Conservation (phyloP, 106 monocot species). For the Dendrobium officinale region DNA sequence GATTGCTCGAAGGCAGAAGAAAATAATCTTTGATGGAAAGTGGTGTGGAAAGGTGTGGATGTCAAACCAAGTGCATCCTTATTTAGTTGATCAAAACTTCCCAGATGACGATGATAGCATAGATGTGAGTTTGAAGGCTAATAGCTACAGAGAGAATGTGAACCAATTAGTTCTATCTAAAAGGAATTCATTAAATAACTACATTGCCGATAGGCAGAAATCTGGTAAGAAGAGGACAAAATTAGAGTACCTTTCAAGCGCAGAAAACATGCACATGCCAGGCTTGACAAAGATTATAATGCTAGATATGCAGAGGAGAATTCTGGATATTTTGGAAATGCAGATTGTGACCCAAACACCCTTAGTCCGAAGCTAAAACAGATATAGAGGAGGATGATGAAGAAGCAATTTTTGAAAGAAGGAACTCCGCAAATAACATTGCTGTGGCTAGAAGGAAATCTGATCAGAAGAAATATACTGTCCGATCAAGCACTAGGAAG, state of each 20-base stretch:
- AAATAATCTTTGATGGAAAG: slow-evolving; percentile 69
- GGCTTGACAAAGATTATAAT: slow-evolving; percentile 5
- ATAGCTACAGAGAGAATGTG: slow-evolving; percentile 2
- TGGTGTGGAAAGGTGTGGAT: slow-evolving; percentile 99
- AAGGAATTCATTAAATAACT: slow-evolving; percentile 6
- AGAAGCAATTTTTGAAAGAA: slow-evolving; percentile 16
- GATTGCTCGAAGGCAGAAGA: slow-evolving; percentile 49
- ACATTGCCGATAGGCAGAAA: not conserved
- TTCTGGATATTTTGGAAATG: not conserved
- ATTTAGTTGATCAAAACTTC: slow-evolving; percentile 26
- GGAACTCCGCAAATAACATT: not conserved
- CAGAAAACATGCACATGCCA: slow-evolving; percentile 20
- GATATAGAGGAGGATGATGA: slow-evolving; percentile 9
- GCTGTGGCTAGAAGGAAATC: not conserved
- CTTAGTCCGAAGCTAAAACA: not conserved
- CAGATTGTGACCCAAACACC: slow-evolving; percentile 10
- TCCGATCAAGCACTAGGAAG: not conserved
- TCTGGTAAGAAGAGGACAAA: slow-evolving; percentile 38
- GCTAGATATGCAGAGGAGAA: not conserved
- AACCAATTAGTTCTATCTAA: not conserved
- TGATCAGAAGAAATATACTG: slow-evolving; percentile 17
- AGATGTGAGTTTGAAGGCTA: not conserved
- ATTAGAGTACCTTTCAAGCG: not conserved
- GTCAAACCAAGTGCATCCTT: slow-evolving; percentile 91
- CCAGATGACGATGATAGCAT: slow-evolving; percentile 17